phyloP scores from a whole-genome alignment of 371 early-diverging fungal species.

The Mortierella sp. region DNA sequence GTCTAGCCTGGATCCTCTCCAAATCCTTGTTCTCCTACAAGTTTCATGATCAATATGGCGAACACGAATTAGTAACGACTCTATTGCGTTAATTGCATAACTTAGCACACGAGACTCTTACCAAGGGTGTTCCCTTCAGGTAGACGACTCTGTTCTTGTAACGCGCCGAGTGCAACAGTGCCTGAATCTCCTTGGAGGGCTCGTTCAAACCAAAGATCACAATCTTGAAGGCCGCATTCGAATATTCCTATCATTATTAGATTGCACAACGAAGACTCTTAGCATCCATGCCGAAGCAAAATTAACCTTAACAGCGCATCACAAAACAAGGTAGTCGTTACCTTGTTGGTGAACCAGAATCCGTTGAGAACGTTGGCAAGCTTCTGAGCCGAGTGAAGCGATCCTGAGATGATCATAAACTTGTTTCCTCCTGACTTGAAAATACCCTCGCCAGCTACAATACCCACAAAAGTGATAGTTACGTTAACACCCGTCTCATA shows the following conservation, averaged over 20 bases:
- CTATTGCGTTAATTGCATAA: neutral
- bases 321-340: neutral
- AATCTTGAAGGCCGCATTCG: constrained; percentile 56
- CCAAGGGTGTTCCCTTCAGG: constrained; percentile 52
- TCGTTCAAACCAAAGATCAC: constrained; percentile 70
- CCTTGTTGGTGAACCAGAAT: constrained; percentile 59
- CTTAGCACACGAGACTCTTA: neutral
- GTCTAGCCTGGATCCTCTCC: constrained; percentile 52
- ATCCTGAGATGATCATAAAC: constrained; percentile 58
- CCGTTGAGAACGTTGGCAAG: constrained; percentile 57
- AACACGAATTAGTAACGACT: neutral
- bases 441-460: constrained; percentile 54
- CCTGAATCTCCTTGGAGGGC: constrained; percentile 68
- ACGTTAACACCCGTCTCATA: neutral
- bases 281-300: neutral
- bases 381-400: constrained; percentile 54
- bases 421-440: constrained; percentile 55
- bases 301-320: constrained; percentile 26
- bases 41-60: neutral
- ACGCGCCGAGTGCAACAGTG: constrained; percentile 53
- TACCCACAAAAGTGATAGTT: neutral
- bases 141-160: constrained; percentile 59
- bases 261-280: constrained; percentile 45
- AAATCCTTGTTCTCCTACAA: constrained; percentile 53
- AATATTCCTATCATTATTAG: constrained; percentile 58